A percentile compares a stretch with the other conserved stretches of the same genome.
phyloP scores from a whole-genome alignment of 2,329 filamentous ascomycete species.

The Phialophora macrospora region DNA sequence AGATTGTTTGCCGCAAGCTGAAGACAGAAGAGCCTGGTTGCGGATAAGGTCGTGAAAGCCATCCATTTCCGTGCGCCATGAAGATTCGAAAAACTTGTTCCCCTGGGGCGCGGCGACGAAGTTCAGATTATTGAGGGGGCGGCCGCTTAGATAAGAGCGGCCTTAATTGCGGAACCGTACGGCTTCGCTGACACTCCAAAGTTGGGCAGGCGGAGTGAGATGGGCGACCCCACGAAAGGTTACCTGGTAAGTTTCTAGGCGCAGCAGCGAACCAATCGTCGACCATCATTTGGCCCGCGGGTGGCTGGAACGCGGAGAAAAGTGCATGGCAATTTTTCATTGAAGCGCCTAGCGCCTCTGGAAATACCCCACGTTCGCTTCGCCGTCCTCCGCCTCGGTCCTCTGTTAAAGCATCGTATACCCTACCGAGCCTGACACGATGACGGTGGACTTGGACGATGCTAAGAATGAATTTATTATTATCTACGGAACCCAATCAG shows the following conservation, averaged over 20 bases:
- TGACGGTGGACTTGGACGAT: background rate
- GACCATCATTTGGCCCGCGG: too few relatives aligned
- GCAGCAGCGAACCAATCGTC: background rate
- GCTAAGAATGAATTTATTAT: background rate
- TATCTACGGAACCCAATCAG: background rate
- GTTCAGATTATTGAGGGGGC: conserved; percentile 3
- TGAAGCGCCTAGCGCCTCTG: background rate
- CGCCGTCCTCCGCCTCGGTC: background rate
- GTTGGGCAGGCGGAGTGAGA: background rate
- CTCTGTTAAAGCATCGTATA: background rate
- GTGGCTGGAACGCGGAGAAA: conserved; percentile 1
- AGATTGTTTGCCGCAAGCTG: conserved; percentile 24
- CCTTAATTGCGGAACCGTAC: background rate
- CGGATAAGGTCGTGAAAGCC: conserved; percentile 33
- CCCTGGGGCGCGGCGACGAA: background rate
- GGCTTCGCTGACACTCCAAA: background rate
- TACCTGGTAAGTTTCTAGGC: background rate
- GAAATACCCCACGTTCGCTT: background rate
- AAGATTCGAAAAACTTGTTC: background rate
- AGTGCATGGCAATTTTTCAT: background rate
- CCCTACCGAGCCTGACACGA: background rate
- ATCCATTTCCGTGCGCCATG: conserved; percentile 21
- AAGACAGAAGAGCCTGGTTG: conserved; percentile 32
- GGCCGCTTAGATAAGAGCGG: conserved; percentile 15
- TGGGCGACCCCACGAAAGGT: background rate